Evolutionary conservation across 768 basidiomycete genomes (phyloP).

Genomic region (Suillus luteus): DNA sequence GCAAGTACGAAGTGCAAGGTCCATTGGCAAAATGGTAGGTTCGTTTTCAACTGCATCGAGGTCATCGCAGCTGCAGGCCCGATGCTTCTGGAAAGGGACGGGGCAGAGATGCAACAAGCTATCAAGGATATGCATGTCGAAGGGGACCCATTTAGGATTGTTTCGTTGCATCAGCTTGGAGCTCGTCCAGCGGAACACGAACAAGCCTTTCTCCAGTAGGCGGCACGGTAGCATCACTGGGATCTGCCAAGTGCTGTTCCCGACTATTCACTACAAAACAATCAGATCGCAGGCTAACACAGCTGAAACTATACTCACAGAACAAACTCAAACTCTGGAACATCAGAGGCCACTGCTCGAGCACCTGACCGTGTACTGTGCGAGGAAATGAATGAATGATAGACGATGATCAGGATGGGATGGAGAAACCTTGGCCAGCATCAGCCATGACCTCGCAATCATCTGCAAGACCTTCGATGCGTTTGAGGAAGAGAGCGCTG

Average conservation of each 20-base stretch:
- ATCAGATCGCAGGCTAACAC: background rate
- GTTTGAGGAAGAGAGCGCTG: constrained; percentile 56
- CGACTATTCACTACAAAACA: constrained; percentile 49
- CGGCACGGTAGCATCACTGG: constrained; percentile 22
- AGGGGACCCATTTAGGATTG: constrained; percentile 11
- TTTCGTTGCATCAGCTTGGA: constrained; percentile 38
- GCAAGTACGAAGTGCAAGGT: background rate
- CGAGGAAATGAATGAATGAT: constrained; percentile 2
- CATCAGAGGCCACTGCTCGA: constrained; percentile 3
- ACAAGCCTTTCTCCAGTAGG: constrained; percentile 61
- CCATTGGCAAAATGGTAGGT: background rate
- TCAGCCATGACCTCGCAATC: constrained; percentile 80
- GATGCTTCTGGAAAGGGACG: background rate
- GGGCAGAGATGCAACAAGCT: background rate
- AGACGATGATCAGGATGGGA: background rate
- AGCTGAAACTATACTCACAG: constrained; percentile 37
- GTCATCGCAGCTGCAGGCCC: background rate
- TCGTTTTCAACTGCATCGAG: background rate
- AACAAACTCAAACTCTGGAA: constrained; percentile 62
- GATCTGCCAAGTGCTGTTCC: constrained; percentile 28
- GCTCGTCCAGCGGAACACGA: constrained; percentile 71
- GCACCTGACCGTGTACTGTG: constrained; percentile 2
- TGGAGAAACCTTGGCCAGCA: constrained; percentile 61
- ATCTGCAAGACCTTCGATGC: constrained; percentile 67
- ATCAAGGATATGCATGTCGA: background rate